These are phyloP conservation scores for Wolfiporia cocos DNA, from an alignment of 1,284 basidiomycete genomes.

Conservation along the genomic window DNA sequence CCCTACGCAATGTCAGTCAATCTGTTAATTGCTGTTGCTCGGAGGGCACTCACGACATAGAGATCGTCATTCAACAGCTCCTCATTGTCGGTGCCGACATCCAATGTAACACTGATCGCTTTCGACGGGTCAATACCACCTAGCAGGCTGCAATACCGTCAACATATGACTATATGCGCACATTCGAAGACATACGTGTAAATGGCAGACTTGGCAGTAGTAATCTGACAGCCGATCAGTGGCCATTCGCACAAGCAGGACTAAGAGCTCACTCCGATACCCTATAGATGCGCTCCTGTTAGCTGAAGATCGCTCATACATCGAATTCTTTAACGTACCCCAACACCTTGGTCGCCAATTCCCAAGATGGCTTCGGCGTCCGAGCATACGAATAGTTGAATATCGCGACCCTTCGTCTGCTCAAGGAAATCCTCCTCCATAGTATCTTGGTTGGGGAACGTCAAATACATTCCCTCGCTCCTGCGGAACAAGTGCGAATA, in stretches of 20 bases:
- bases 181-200: slow-evolving; percentile 52
- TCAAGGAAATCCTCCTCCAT: slow-evolving; percentile 77
- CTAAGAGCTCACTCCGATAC: slow-evolving; percentile 35
- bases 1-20: no score
- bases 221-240: slow-evolving; percentile 47
- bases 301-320: neutral
- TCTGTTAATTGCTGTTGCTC: no score
- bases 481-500: slow-evolving; percentile 80
- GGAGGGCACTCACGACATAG: slow-evolving; percentile 49
- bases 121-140: slow-evolving; percentile 77
- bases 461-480: slow-evolving; percentile 66
- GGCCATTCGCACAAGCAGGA: neutral
- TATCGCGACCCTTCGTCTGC: slow-evolving; percentile 51
- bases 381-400: slow-evolving; percentile 75
- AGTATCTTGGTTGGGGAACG: slow-evolving; percentile 57
- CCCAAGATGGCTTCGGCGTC: slow-evolving; percentile 84
- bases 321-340: slow-evolving; percentile 34
- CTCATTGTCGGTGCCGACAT: slow-evolving; percentile 78
- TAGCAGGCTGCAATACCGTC: slow-evolving; percentile 45
- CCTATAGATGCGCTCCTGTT: slow-evolving; percentile 25
- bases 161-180: neutral
- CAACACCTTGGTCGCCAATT: slow-evolving; percentile 74
- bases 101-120: slow-evolving; percentile 61
- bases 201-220: slow-evolving; percentile 80
- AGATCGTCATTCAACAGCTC: slow-evolving; percentile 56